Evolutionary conservation across 192 early-diverging fungal species (phyloP), one percentile per base, ranked within the genome.

Genomic region (Coemansia sp.): DNA sequence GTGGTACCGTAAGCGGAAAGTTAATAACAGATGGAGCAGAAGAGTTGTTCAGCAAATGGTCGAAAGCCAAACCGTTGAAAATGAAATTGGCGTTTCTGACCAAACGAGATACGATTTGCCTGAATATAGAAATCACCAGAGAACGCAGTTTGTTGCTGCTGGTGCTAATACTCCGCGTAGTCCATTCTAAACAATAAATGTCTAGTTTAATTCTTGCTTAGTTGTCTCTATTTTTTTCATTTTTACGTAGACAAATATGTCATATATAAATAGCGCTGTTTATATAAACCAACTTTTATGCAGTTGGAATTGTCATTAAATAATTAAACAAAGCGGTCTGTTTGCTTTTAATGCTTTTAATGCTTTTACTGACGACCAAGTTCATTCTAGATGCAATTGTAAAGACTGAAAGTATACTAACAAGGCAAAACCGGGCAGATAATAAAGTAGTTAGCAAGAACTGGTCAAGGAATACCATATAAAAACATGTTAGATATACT

Each of bases 21-120:
- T 55, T 29, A 35, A 53, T 13, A 65, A 25, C 28, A 53, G 56
- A 30, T 77, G 74, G 74, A 71, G 42, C 7, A 57, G 62, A 1
- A 58, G 50, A 5, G 65, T 54, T 3, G 65, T 77, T 14, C 69
- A 54, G 29, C 65, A 77, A 22, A 77, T 77, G 18, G 55, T 77
- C 19, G 74, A 77, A 14, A 65, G 68, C 52, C 74, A 77, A n/a
- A 67, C 65, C 20, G 66, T 55, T 14, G 62, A 68, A 5, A 77
- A 61, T 36, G 74, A 77, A 42, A 47, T 64, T 13, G 74, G 74
- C 14, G 49, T 47, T 20, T 18, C 58, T 9, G 58, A 22, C 5
- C 29, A 28, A 4, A 10, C 60, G 8, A 70, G 60, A 13, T 77
- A 67, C 24, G 61, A 76, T 0, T 57, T 77, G 8, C 74, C 74